Percentiles rank a stretch among this genome's conserved stretches.
These are phyloP conservation scores for Rubia tinctorum DNA, from an alignment of 305 asterid species.

Conservation along the genomic window DNA sequence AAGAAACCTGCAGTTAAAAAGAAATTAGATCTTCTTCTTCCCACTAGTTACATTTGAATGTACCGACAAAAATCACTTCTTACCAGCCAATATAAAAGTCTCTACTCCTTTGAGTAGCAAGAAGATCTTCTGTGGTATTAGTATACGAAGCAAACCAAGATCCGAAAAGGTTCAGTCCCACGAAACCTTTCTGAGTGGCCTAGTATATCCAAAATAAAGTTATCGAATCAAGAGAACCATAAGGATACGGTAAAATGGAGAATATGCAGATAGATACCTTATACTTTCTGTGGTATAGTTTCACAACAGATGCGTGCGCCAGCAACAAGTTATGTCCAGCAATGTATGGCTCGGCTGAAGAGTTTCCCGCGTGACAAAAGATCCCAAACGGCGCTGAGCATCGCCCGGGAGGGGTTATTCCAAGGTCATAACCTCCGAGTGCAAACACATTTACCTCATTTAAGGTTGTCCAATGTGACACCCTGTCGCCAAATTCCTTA, in stretches of 20 bases:
- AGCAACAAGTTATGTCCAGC: constrained; percentile 51
- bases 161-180: constrained; percentile 16
- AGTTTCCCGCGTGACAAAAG: constrained; percentile 36
- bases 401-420: constrained; percentile 35
- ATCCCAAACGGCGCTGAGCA: constrained; percentile 30
- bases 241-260: neutral
- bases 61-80: neutral
- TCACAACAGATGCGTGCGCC: constrained; percentile 52
- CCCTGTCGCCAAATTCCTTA: constrained; percentile 58
- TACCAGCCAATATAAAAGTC: constrained; percentile 29
- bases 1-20: constrained; percentile 28
- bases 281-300: constrained; percentile 43
- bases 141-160: constrained; percentile 12
- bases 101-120: constrained; percentile 9
- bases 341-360: constrained; percentile 52
- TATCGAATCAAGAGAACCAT: neutral
- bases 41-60: no score
- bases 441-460: constrained; percentile 47
- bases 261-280: constrained; percentile 28
- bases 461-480: constrained; percentile 49
- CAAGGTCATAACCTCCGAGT: constrained; percentile 45
- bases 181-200: constrained; percentile 26
- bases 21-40: neutral
- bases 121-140: constrained; percentile 13
- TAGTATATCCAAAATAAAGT: neutral